Evolutionary conservation across 2,329 filamentous ascomycete genomes (phyloP).

Genomic region (Hypoxylon sp.): DNA sequence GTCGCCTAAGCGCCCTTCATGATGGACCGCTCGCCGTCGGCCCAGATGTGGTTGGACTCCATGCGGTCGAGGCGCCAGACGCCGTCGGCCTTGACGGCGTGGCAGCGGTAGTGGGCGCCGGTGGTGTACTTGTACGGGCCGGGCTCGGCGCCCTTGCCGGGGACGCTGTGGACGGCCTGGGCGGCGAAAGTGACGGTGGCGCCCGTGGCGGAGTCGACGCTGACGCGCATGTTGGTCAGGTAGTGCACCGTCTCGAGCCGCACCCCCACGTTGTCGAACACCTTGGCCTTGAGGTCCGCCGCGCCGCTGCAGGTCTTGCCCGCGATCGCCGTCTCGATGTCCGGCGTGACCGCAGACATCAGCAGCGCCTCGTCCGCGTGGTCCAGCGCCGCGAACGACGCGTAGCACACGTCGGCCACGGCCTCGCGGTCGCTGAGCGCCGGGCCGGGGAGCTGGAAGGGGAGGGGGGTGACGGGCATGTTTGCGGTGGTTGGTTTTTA

Average conservation of each 20-base stretch:
- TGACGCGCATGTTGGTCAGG: constrained; percentile 13
- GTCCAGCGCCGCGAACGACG: not conserved
- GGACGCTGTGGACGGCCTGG: not conserved
- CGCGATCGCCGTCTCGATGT: not conserved
- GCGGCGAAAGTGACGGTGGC: constrained; percentile 3
- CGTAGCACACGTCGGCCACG: constrained; percentile 1
- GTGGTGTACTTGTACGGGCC: constrained; percentile 5
- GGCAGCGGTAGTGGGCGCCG: not conserved
- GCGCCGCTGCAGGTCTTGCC: not conserved
- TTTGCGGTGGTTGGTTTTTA: too few relatives aligned
- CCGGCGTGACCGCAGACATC: not conserved
- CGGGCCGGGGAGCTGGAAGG: not conserved
- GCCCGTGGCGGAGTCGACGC: constrained; percentile 3
- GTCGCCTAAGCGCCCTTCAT: not conserved
- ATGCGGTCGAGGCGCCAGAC: not conserved
- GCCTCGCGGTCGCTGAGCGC: constrained; percentile 8
- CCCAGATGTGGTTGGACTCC: constrained; percentile 1
- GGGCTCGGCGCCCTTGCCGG: constrained; percentile 2
- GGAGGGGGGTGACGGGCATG: constrained; percentile 6
- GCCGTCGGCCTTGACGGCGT: not conserved
- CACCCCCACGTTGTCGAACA: constrained; percentile 2
- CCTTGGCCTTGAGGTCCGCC: constrained; percentile 9
- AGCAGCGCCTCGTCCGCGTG: constrained; percentile 1
- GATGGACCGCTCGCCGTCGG: constrained; percentile 5
- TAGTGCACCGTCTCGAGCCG: constrained; percentile 8